phyloP scores from a whole-genome alignment of 306 rosid genomes.

The Pachyrhizus erosus region DNA sequence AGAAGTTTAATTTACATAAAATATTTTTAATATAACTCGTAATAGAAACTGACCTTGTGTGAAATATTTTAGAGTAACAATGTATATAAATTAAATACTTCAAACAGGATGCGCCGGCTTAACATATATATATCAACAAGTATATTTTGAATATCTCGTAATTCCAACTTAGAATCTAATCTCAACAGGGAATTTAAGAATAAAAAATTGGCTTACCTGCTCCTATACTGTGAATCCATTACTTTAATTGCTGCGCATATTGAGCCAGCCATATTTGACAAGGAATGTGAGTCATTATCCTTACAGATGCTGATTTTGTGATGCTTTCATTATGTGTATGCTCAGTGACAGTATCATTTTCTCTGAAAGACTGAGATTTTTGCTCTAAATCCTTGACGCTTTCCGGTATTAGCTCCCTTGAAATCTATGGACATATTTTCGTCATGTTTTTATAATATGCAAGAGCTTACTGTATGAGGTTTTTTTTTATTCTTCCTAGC shows the following conservation, averaged over 20 bases:
- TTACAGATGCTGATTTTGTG: conserved; percentile 43
- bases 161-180: background rate
- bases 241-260: conserved; percentile 13
- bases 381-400: conserved; percentile 61
- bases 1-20: background rate
- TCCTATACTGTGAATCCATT: conserved; percentile 26
- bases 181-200: background rate
- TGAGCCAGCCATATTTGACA: conserved; percentile 51
- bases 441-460: conserved; percentile 99
- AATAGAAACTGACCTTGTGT: background rate
- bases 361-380: background rate
- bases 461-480: conserved; percentile 47
- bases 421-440: conserved; percentile 87
- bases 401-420: conserved; percentile 81
- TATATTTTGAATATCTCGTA: background rate
- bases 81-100: background rate
- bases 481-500: conserved; percentile 23
- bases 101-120: background rate
- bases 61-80: background rate
- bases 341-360: conserved; percentile 20
- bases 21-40: background rate
- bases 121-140: background rate
- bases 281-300: conserved; percentile 90
- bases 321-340: conserved; percentile 39
- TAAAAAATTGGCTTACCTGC: conserved; percentile 42